Evolutionary conservation across 2,329 filamentous ascomycete species (phyloP).

Genomic region (Bipolaris gigantea): DNA sequence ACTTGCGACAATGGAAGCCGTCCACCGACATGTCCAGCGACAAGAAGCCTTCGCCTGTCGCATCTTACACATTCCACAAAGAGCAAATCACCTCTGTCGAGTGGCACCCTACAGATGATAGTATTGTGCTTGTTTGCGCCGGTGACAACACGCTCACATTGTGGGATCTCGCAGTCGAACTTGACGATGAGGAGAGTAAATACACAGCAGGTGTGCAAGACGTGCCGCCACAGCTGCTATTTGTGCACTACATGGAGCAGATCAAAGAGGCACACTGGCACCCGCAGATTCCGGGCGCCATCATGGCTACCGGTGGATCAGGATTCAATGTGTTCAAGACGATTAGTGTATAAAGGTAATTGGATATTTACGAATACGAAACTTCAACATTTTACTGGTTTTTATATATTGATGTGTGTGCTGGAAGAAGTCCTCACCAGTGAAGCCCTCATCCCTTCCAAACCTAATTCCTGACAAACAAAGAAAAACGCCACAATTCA

Average conservation of each 20-base stretch:
- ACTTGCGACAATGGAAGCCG: slow-evolving; percentile 91
- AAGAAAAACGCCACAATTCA: not conserved
- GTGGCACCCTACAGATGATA: slow-evolving; percentile 97
- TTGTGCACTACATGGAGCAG: slow-evolving; percentile 93
- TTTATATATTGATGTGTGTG: not conserved
- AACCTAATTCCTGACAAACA: not conserved
- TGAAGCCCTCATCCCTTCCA: not conserved
- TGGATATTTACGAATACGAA: not conserved
- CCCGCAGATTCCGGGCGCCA: slow-evolving; percentile 85
- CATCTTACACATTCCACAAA: slow-evolving; percentile 91
- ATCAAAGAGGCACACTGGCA: slow-evolving; percentile 98
- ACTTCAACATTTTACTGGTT: too few relatives aligned
- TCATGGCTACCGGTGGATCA: slow-evolving; percentile 87
- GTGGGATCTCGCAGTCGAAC: slow-evolving; percentile 94
- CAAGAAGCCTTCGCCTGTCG: slow-evolving; percentile 74
- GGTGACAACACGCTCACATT: slow-evolving; percentile 93
- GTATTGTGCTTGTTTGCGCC: slow-evolving; percentile 87
- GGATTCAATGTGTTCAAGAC: slow-evolving; percentile 64
- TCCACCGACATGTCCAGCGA: slow-evolving; percentile 49
- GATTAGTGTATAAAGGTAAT: slow-evolving; percentile 41
- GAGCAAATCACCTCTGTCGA: slow-evolving; percentile 95
- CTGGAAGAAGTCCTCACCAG: not conserved
- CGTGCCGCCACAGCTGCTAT: slow-evolving; percentile 90
- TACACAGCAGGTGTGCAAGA: slow-evolving; percentile 85
- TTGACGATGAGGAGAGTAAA: slow-evolving; percentile 95